Evolutionary conservation across 1,284 basidiomycete genomes (phyloP), one percentile per base, ranked within the genome.

Genomic region (Pterulicium gracile): DNA sequence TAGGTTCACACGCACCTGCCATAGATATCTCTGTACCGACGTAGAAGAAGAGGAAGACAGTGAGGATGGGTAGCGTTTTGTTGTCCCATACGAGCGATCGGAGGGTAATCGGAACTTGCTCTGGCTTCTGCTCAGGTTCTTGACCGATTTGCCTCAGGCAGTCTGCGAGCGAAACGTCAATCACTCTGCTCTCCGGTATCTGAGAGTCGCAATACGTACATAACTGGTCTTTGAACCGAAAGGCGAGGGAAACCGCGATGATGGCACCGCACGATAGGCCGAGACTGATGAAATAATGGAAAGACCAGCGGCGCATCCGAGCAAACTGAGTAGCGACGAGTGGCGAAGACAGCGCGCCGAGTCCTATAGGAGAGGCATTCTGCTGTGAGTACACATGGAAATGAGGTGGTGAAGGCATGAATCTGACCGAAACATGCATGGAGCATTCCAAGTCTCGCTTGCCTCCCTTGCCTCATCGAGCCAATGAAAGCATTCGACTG

Each of bases 281-380:
- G 1, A 84, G 64, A 0, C 81, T 81, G 2, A 70, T 67, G 3
- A 84, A 60, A 55, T 77, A 88, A 56, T 82, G 75, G 56, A 75
- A 75, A 10, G 75, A 78, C 69, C 75, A 77, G 43, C 61, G 60
- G 3, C 54, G 52, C 48, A 68, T 53, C 47, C 74, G 67, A 15
- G 79, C 66, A 51, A 86, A 87, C 47, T 81, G 75, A 0, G 85
- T 88, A 0, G 83, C 70, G 0, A 79, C 74, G 2, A 88, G 67
- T 0, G 84, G 85, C 0, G 81, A 64, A 10, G 69, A 63, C 32
- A 87, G 75, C 0, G 86, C 85, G 1, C 84, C 84, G 2, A 77
- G 55, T 40, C 82, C 77, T 79, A 36, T 12, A 21, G 10, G 4
- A 22, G n/a, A 3, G 20, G 39, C 41, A 35, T 34, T 32, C 27